Evolutionary conservation across 2,329 filamentous ascomycete species (phyloP).

Genomic region (Microascus cirrosus): DNA sequence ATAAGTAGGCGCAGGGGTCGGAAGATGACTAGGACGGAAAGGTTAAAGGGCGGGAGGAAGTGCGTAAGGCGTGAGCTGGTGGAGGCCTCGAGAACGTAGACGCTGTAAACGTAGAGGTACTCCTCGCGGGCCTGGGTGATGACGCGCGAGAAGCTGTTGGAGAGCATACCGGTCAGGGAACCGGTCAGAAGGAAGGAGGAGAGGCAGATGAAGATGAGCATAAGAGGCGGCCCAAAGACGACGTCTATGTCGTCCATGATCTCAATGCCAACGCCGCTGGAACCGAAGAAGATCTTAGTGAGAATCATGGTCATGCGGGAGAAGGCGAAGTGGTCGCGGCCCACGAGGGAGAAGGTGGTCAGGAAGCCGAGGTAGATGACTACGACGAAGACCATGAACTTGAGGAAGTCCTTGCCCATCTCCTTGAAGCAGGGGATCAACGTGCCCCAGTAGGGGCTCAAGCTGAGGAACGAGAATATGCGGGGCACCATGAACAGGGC

Average conservation of each 20-base stretch:
- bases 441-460: constrained; percentile 86
- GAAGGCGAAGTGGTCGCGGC: constrained; percentile 56
- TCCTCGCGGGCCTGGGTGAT: constrained; percentile 59
- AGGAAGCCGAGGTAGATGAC: constrained; percentile 82
- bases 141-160: constrained; percentile 59
- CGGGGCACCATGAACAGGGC: constrained; percentile 83
- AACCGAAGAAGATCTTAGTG: constrained; percentile 73
- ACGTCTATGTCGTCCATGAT: constrained; percentile 50
- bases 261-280: constrained; percentile 63
- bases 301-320: constrained; percentile 63
- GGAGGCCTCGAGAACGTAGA: constrained; percentile 54
- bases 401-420: constrained; percentile 88
- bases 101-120: constrained; percentile 65
- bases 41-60: constrained; percentile 63
- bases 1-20: constrained; percentile 62
- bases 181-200: constrained; percentile 72
- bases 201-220: constrained; percentile 65
- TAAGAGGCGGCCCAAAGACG: constrained; percentile 47
- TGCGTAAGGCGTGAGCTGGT: constrained; percentile 59
- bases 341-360: constrained; percentile 72
- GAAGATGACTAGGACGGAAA: constrained; percentile 61
- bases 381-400: constrained; percentile 69
- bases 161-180: constrained; percentile 66
- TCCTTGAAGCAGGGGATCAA: constrained; percentile 84
- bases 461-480: constrained; percentile 74